Evolutionary conservation across 2,329 filamentous ascomycete species (phyloP).

Genomic region (Colletotrichum neosansevieriae): DNA sequence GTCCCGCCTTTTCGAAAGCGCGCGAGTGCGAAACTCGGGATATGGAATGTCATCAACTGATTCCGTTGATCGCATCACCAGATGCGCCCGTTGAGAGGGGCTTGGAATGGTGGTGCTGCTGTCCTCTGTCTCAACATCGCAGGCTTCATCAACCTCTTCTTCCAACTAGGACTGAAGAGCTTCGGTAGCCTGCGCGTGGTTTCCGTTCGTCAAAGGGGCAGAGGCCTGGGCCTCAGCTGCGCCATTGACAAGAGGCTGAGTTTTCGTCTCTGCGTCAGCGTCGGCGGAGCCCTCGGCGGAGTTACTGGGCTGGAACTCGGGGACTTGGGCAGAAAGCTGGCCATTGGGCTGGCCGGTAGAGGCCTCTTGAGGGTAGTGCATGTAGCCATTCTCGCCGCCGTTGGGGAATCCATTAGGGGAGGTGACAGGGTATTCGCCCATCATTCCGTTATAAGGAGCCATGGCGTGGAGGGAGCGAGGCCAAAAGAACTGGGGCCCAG

Average conservation of each 20-base stretch:
- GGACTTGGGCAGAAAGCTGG: slow-evolving; percentile 71
- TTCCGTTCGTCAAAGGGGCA: slow-evolving; percentile 45
- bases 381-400: slow-evolving; percentile 36
- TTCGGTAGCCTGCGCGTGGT: slow-evolving; percentile 42
- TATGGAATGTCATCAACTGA: slow-evolving; percentile 44
- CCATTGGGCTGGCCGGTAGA: slow-evolving; percentile 52
- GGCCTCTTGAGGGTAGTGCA: slow-evolving; percentile 24
- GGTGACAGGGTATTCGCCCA: slow-evolving; percentile 45
- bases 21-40: slow-evolving; percentile 53
- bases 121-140: slow-evolving; percentile 17
- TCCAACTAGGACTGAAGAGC: slow-evolving; percentile 41
- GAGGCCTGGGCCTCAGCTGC: slow-evolving; percentile 43
- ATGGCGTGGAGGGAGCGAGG: slow-evolving; percentile 44
- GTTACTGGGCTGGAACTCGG: slow-evolving; percentile 67
- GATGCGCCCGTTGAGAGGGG: slow-evolving; percentile 33
- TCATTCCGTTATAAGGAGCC: slow-evolving; percentile 43
- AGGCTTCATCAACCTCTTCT: slow-evolving; percentile 30
- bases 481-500: slow-evolving; percentile 66
- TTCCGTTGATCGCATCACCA: slow-evolving; percentile 34
- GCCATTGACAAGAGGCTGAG: slow-evolving; percentile 42
- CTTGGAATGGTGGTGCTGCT: slow-evolving; percentile 12
- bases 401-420: slow-evolving; percentile 48
- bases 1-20: slow-evolving; percentile 52
- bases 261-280: slow-evolving; percentile 10
- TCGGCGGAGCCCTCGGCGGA: neutral